Evolutionary conservation across 2,329 filamentous ascomycete species (phyloP).

Genomic region (Aspergillus calidoustus): DNA sequence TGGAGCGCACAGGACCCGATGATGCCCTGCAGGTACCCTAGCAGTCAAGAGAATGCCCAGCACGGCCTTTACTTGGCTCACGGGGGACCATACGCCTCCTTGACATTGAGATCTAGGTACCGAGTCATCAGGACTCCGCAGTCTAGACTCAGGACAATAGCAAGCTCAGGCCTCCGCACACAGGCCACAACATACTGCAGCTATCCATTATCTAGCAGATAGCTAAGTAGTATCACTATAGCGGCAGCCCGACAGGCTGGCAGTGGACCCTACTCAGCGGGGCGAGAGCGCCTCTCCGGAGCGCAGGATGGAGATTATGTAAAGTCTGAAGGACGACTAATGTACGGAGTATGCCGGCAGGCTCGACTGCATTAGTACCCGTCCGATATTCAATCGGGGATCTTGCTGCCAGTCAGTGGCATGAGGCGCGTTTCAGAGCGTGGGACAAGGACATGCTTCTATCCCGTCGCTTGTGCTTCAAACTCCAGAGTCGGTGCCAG

Average conservation of each 20-base stretch:
- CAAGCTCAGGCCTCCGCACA: not conserved
- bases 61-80: not conserved
- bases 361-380: slow-evolving; percentile 9
- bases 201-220: not conserved
- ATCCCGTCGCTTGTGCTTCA: not conserved
- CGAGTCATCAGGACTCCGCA: not conserved
- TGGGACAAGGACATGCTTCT: not conserved
- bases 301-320: not conserved
- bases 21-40: slow-evolving; percentile 8
- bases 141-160: not conserved
- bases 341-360: slow-evolving; percentile 5
- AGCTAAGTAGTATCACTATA: not conserved
- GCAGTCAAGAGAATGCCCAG: not conserved
- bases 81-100: not conserved
- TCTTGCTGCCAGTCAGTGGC: not conserved
- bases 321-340: not conserved
- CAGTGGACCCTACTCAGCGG: not conserved
- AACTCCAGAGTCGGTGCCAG: too few relatives aligned
- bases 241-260: too few relatives aligned
- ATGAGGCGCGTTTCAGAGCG: not conserved
- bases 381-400: not conserved
- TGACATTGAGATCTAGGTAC: not conserved
- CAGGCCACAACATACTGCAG: not conserved
- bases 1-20: not conserved
- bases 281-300: not conserved